These are phyloP conservation scores for Arabidopsis thaliana DNA, from an alignment of 345 rosid genomes.

Conservation along the genomic window TAIR10.1 NC_003076.8:23274001-23274500, in stretches of 20 bases:
- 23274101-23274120: conserved; percentile 39
- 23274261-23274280: conserved; percentile 71
- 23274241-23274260: conserved; percentile 70
- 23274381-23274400: conserved; percentile 80
- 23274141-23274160: conserved; percentile 29
- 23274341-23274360: conserved; percentile 63
- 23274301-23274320: conserved; percentile 65
- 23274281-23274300: conserved; percentile 65
- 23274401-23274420: conserved; percentile 70
- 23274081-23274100: conserved; percentile 69
- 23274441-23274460: conserved; percentile 87
- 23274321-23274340: conserved; percentile 90
- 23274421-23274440: conserved; percentile 75
- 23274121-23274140: conserved; percentile 35
- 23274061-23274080: conserved; percentile 70
- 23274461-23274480: conserved; percentile 83
- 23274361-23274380: conserved; percentile 68
- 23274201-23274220: conserved; percentile 87
- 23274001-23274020: conserved; percentile 35
- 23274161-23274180: conserved; percentile 53
- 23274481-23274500: conserved; percentile 56
- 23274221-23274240: conserved; percentile 77
- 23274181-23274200: conserved; percentile 77
- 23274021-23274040: conserved; percentile 63
- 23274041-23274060: conserved; percentile 71